Base-by-base conservation (phyloP, 352 stramenopile species). In the Peronospora farinosa region DNA sequence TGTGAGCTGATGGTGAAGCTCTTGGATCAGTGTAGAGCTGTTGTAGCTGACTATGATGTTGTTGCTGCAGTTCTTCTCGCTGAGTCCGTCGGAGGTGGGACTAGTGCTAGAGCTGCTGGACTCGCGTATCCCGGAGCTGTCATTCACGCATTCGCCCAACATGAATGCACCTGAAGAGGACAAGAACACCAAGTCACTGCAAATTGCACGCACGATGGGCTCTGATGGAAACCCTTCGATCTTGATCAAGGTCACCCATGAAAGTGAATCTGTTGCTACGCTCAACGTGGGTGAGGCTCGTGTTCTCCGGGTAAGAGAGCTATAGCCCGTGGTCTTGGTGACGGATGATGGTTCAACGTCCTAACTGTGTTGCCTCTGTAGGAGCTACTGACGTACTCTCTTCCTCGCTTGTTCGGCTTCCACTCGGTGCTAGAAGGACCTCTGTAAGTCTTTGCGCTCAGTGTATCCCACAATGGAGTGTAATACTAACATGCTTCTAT, bases 21-120 rank as follows among this genome's bases (percentile, higher is more conserved):
- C 1, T 7, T 47, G 8, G 8, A 37, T 4, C 3, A 16, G 3
- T 39, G 2, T 21, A 33, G 8, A 11, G 5, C 19, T 54, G 12
- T 40, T 44, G 19, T 37, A 25, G 17, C 46, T 61, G 19, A 57
- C 17, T 30, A 11, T 52, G 5, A 9, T 47, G n/a, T 40, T 43
- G 21, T 4, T 38, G 54, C 7, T 58, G n/a, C 46, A 92, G 82
- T 90, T 87, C 47, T 92, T 92, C 58, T 83, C 77, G 23, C 46
- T 92, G 23, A 88, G 75, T 35, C 79, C 79, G 23, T 79, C 78
- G 11, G 82, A 92, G 54, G 69, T 90, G 39, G 82, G 82, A 8
- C 55, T 88, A 28, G 65, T 91, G 38, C 67, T 92, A 17, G 81
- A 92, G 53, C 57, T 89, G 42, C 68, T 92, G 33, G 79, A 92